A percentile compares a stretch with the other conserved stretches of the same genome.
These are phyloP conservation scores for Lipomyces sp. DNA, from an alignment of 805 yeast genomes.

Conservation along the genomic window DNA sequence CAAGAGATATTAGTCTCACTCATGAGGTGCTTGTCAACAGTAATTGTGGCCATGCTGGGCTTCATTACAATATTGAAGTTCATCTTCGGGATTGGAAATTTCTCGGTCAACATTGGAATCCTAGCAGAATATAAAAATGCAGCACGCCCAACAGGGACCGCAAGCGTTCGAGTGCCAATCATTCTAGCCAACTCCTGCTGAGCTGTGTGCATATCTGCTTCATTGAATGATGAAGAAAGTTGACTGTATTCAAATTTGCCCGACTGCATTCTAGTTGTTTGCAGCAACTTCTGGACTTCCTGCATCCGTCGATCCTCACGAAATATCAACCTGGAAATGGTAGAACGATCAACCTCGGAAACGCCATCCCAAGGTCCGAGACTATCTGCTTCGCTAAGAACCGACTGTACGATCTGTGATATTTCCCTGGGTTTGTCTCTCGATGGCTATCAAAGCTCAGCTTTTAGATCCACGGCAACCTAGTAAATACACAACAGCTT, in stretches of 20 bases:
- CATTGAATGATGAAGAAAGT: constrained; percentile 62
- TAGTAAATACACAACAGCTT: not conserved
- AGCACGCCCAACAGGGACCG: constrained; percentile 79
- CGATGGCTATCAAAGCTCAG: not conserved
- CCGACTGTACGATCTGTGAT: constrained; percentile 47
- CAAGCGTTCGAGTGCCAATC: constrained; percentile 71
- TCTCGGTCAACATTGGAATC: constrained; percentile 81
- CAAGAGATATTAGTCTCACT: constrained; percentile 62
- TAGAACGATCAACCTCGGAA: constrained; percentile 68
- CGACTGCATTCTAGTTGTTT: constrained; percentile 67
- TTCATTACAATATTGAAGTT: constrained; percentile 68
- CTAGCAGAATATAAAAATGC: constrained; percentile 70
- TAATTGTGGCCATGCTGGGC: constrained; percentile 69
- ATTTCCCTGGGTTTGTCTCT: constrained; percentile 48
- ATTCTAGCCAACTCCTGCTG: constrained; percentile 58
- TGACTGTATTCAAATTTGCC: constrained; percentile 47
- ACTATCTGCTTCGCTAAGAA: constrained; percentile 47
- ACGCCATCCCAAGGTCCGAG: constrained; percentile 72
- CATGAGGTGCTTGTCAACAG: constrained; percentile 59
- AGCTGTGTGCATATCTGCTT: constrained; percentile 48
- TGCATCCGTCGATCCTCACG: constrained; percentile 77
- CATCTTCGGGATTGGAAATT: constrained; percentile 76
- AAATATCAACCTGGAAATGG: constrained; percentile 73
- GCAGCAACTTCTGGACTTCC: constrained; percentile 74
- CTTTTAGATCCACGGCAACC: too few relatives aligned